A percentile compares a stretch with the other conserved stretches of the same genome.
phyloP scores from a whole-genome alignment of 2,329 filamentous ascomycete genomes.

The Ilyonectria sp. region DNA sequence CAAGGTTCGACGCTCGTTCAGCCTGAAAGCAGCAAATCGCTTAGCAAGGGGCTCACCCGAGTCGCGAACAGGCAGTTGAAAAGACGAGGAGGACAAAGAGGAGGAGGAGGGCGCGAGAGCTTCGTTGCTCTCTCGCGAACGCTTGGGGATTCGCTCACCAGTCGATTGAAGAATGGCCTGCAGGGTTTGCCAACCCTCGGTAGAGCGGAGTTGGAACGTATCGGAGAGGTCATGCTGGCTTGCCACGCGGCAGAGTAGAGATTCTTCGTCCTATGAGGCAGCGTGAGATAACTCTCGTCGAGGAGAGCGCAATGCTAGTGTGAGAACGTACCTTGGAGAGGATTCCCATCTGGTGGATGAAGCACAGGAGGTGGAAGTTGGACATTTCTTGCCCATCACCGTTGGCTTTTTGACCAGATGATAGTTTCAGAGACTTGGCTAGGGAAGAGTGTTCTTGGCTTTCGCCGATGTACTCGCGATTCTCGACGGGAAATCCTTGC shows the following conservation, averaged over 20 bases:
- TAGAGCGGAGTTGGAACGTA: conserved; percentile 86
- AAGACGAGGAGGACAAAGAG: conserved; percentile 46
- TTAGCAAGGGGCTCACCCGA: conserved; percentile 74
- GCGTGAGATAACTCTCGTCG: conserved; percentile 16
- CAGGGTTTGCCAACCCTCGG: conserved; percentile 93
- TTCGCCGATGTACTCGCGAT: conserved; percentile 88
- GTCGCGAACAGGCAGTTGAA: conserved; percentile 50
- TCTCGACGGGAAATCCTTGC: conserved; percentile 88
- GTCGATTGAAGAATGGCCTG: conserved; percentile 94
- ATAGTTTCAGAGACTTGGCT: conserved; percentile 77
- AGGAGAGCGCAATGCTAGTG: neutral
- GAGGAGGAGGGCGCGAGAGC: conserved; percentile 47
- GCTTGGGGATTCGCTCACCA: conserved; percentile 95
- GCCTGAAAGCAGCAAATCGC: conserved; percentile 77
- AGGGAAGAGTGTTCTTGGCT: conserved; percentile 83
- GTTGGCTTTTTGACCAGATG: conserved; percentile 70
- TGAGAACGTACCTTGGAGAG: conserved; percentile 81
- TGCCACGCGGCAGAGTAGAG: conserved; percentile 87
- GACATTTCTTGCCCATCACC: conserved; percentile 80
- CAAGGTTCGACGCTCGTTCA: conserved; percentile 60
- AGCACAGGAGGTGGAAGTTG: conserved; percentile 95
- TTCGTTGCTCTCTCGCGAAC: conserved; percentile 62
- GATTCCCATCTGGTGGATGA: conserved; percentile 84
- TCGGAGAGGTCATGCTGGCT: conserved; percentile 85
- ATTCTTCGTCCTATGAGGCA: conserved; percentile 83